Evolutionary conservation across 495 filamentous ascomycete species (phyloP), one percentile per base, ranked within the genome.

Genomic region (Penicillium odoratum): DNA sequence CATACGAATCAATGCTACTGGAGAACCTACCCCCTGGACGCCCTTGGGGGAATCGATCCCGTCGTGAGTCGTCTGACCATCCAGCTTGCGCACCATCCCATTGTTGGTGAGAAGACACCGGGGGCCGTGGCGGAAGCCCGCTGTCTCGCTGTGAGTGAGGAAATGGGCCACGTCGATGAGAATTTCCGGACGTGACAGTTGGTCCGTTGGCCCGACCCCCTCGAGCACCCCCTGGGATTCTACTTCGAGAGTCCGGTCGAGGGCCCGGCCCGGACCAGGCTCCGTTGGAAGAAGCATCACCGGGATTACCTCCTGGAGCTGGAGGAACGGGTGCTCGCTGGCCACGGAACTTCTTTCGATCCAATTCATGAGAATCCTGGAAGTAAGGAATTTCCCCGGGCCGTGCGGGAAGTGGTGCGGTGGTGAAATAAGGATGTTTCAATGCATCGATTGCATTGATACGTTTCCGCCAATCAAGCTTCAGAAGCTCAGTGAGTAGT

Each of bases 401-500:
- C 51, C 78, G 80, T 16, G 92, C 85, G 9, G 94, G 95, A n/a
- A 85, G 78, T 18, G 94, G 95, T 4, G 80, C 70, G 16, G 77
- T 87, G 43, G 79, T 83, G 71, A 99, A 99, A 71, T 97, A 99
- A 7, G 90, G 88, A 69, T 99, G 94, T 60, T 93, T 82, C 15
- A 98, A 75, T 13, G 94, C 95, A 75, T 99, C 94, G 16, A 96
- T 91, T 1, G 94, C 94, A 66, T 97, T 99, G 63, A 96, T 86
- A 38, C 94, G 84, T 62, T 83, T 85, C 40, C 82, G 83, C 87
- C 92, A 97, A 64, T 99, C 90, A 26, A 99, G 88, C 54, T 82
- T 90, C 43, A 99, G 79, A 7, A 99, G 80, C 54, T 97, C 88
- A 33, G 82, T 81, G 3, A 99, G 79, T 16, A 99, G 72, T 40